Conservation (phyloP, 306 rosid genomes). For the Alnus glutinosa region DNA sequence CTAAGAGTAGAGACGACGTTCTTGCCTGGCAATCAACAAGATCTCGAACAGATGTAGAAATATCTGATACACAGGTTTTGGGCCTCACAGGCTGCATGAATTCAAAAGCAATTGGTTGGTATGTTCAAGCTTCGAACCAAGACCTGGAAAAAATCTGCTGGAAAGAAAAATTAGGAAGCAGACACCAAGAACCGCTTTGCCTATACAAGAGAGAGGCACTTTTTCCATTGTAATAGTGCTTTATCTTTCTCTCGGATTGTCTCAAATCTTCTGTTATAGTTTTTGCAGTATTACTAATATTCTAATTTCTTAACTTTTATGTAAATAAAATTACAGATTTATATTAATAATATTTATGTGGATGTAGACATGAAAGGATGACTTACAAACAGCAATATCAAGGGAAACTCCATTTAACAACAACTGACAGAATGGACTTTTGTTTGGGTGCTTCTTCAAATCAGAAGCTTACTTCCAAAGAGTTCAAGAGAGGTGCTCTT, state of each 20-base stretch:
- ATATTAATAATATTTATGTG: conserved; percentile 11
- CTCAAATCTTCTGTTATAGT: conserved; percentile 13
- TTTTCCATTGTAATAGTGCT: conserved; percentile 51
- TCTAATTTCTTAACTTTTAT: neutral
- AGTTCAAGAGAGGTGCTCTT: conserved; percentile 56
- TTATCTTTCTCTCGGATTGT: conserved; percentile 29
- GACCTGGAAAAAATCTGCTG: conserved; percentile 70
- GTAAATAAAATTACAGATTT: neutral
- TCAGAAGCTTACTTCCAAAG: conserved; percentile 63
- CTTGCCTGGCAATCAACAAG: conserved; percentile 34
- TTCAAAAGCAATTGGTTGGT: conserved; percentile 73
- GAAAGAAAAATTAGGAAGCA: conserved; percentile 45
- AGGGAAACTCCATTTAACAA: conserved; percentile 66
- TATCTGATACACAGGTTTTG: conserved; percentile 41
- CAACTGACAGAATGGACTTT: conserved; percentile 36
- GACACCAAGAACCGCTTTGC: conserved; percentile 55
- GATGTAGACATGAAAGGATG: conserved; percentile 51
- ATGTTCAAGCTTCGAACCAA: conserved; percentile 44
- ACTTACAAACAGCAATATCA: conserved; percentile 42
- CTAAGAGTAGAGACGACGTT: conserved; percentile 24
- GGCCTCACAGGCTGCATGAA: conserved; percentile 64
- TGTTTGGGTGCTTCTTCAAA: conserved; percentile 81
- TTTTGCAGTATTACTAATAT: conserved; percentile 14
- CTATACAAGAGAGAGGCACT: conserved; percentile 61
- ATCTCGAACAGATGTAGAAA: conserved; percentile 30